Conservation (phyloP, 2,329 filamentous ascomycete species). For the Exophiala phaeomuriformis region DNA sequence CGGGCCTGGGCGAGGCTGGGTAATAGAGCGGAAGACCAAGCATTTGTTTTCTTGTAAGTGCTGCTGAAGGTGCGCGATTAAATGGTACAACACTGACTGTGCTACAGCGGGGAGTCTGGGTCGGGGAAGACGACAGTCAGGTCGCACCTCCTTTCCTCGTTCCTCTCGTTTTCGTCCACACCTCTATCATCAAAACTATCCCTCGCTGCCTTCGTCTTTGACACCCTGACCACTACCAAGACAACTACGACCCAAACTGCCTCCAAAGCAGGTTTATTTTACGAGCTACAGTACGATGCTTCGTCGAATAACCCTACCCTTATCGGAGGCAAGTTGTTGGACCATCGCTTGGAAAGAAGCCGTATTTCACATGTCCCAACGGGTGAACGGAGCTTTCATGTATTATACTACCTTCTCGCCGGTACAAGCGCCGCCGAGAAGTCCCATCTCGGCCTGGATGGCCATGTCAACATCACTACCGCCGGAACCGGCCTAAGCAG, state of each 20-base stretch:
- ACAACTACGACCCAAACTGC: conserved; percentile 91
- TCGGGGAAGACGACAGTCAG: conserved; percentile 93
- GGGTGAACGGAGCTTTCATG: conserved; percentile 92
- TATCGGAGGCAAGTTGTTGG: conserved; percentile 87
- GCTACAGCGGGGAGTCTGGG: conserved; percentile 80
- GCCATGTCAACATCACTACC: conserved; percentile 34
- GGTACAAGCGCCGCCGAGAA: conserved; percentile 89
- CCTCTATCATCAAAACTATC: conserved; percentile 90
- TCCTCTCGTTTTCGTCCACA: conserved; percentile 84
- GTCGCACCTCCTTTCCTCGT: conserved; percentile 74
- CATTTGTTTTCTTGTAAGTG: conserved; percentile 82
- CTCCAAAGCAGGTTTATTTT: conserved; percentile 90
- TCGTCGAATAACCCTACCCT: conserved; percentile 76
- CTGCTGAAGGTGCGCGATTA: neutral
- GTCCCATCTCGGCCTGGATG: conserved; percentile 66
- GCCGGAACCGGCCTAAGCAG: conserved; percentile 42
- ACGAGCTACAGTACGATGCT: conserved; percentile 94
- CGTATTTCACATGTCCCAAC: conserved; percentile 87
- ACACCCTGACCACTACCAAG: conserved; percentile 93
- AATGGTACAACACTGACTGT: conserved; percentile 28
- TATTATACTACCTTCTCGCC: conserved; percentile 88
- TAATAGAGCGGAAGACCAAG: conserved; percentile 85
- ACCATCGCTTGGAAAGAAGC: conserved; percentile 87
- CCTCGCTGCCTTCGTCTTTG: conserved; percentile 89
- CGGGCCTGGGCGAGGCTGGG: conserved; percentile 80